Evolutionary conservation across 2,329 filamentous ascomycete species (phyloP).

Genomic region (Colletotrichum chlorophyti): DNA sequence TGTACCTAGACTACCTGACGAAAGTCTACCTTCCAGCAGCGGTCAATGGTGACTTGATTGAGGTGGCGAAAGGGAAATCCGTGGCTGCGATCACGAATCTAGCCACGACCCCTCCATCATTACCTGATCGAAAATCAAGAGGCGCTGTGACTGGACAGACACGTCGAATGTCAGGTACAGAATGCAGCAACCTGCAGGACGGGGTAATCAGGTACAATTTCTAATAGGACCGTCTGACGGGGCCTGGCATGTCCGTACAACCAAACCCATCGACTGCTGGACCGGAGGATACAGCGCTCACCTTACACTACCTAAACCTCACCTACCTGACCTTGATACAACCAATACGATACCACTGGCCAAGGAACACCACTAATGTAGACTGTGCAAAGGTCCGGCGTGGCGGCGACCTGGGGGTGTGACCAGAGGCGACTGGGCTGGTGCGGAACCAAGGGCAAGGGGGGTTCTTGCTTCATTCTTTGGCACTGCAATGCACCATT

Average conservation of each 20-base stretch:
- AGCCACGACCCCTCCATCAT: constrained; percentile 18
- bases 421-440: constrained; percentile 21
- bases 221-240: neutral
- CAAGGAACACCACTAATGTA: too few species aligned
- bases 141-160: too few species aligned
- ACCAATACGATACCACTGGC: too few species aligned
- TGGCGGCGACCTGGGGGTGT: too few species aligned
- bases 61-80: constrained; percentile 24
- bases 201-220: neutral
- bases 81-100: constrained; percentile 22
- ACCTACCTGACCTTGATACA: too few species aligned
- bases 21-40: neutral
- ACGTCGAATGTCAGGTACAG: constrained; percentile 26
- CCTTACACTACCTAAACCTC: too few species aligned
- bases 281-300: too few species aligned
- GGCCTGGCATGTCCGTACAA: too few species aligned
- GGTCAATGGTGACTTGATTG: constrained; percentile 21
- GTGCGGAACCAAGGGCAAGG: neutral
- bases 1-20: too few species aligned
- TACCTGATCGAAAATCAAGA: constrained; percentile 26
- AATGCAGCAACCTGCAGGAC: constrained; percentile 11
- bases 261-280: too few species aligned
- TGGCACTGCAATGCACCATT: constrained; percentile 20
- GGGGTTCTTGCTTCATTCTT: neutral
- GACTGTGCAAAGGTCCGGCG: too few species aligned